Conservation (phyloP, 148 eudicot genomes). For the Heliamphora exappendiculata region DNA sequence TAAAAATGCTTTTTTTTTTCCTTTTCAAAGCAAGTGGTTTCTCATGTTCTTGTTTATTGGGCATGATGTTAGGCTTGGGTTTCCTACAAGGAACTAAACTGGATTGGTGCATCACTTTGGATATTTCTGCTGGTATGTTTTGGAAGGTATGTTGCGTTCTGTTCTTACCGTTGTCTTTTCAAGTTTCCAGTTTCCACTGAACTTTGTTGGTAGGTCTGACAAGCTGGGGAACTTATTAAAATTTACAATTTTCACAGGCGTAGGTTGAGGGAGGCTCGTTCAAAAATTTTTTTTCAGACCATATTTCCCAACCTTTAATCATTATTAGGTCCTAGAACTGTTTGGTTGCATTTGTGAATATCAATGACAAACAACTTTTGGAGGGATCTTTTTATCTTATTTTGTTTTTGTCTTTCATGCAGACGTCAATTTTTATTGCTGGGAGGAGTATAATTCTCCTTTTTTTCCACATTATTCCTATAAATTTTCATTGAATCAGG, state of each 20-base stretch:
- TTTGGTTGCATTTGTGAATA: not conserved
- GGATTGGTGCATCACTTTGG: slow-evolving; percentile 57
- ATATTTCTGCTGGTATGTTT: slow-evolving; percentile 52
- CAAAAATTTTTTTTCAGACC: not conserved
- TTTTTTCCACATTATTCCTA: not conserved
- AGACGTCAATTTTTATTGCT: not conserved
- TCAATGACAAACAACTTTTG: not conserved
- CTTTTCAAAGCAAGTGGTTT: not conserved
- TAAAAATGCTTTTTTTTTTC: not conserved
- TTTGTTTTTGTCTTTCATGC: not conserved
- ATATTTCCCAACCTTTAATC: not conserved
- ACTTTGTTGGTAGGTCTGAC: not conserved
- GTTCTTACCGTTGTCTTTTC: slow-evolving; percentile 3
- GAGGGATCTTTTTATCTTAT: not conserved
- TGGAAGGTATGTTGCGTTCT: slow-evolving; percentile 51
- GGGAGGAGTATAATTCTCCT: not conserved
- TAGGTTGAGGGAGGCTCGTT: not conserved
- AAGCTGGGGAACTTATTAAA: not conserved
- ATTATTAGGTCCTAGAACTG: not conserved
- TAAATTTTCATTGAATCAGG: not conserved
- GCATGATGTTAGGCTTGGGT: slow-evolving; percentile 56
- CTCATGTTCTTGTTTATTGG: not conserved
- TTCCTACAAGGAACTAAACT: slow-evolving; percentile 62
- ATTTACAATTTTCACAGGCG: not conserved
- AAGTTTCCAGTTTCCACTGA: not conserved